Evolutionary conservation across 2,329 filamentous ascomycete genomes (phyloP).

Genomic region (Pyricularia sp.): DNA sequence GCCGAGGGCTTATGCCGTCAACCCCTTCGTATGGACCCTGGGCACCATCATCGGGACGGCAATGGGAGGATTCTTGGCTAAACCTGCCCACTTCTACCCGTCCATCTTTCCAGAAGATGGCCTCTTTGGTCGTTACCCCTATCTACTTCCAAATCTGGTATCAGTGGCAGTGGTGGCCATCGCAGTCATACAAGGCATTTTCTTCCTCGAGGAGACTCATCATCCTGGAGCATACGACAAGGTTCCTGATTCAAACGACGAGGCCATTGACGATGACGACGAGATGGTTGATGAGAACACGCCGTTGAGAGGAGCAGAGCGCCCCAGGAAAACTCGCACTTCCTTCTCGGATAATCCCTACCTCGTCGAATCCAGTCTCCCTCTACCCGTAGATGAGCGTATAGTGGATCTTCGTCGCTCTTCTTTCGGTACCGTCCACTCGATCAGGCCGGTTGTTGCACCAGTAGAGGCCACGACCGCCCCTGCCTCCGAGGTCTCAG

Average conservation of each 20-base stretch:
- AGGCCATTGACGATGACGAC: not conserved
- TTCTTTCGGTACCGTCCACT: slow-evolving; percentile 1
- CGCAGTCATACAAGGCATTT: not conserved
- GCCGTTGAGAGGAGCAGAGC: not conserved
- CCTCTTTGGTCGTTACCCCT: not conserved
- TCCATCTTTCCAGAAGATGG: not conserved
- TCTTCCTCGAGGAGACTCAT: slow-evolving; percentile 1
- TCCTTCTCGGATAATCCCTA: not conserved
- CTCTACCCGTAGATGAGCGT: not conserved
- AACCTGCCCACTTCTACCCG: not conserved
- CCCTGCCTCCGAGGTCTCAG: not conserved
- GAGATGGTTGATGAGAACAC: not conserved
- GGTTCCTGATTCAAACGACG: not conserved
- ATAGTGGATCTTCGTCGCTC: not conserved
- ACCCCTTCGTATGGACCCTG: slow-evolving; percentile 79
- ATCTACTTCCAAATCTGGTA: slow-evolving; percentile 1
- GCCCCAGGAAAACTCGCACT: not conserved
- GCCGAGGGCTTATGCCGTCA: slow-evolving; percentile 7
- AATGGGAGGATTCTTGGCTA: slow-evolving; percentile 41
- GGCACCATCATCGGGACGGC: slow-evolving; percentile 82
- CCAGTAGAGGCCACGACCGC: not conserved
- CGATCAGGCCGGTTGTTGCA: not conserved
- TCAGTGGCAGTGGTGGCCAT: not conserved
- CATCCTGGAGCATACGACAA: not conserved
- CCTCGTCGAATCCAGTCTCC: slow-evolving; percentile 1